Evolutionary conservation across 805 yeast species (phyloP), one percentile per base, ranked within the genome.

Genomic region (Hanseniaspora lachancei): DNA sequence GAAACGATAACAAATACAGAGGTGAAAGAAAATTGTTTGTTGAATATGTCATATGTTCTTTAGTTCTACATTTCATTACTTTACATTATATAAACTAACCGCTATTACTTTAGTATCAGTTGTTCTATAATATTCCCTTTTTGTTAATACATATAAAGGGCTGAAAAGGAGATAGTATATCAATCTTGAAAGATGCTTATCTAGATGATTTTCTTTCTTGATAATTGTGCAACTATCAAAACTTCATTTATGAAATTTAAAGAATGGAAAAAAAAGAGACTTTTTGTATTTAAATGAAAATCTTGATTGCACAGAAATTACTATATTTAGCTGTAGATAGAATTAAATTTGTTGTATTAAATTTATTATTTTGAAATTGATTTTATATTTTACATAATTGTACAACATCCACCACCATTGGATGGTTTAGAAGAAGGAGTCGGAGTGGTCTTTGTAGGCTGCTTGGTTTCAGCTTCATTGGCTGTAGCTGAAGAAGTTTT

Each of bases 11-110:
- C 32, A 27, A 34, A 18, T 38, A 18, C 18, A 47, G 52, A 41
- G 49, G 49, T 5, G 77, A 77, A 38, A 77, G 75, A 63, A 73
- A 82, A 55, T 89, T 97, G 5, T 78, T 93, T 67, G 95, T 89
- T 20, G 98, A 93, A 70, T 93, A 79, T 65, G 73, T 87, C 9
- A 76, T 89, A 64, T 96, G 96, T 29, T 84, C 95, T 68, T 74
- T 93, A 71, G 74, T 89, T 42, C 74, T 93, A 59, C 97, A 93
- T 71, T 93, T 93, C 68, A 79, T 88, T 49, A 87, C 86, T 39
- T 79, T 80, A 66, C 97, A 95, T 69, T 93, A 93, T 69, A 87
- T 91, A 64, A 91, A 91, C 70, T 91, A 71, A 66, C 52, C 16
- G 36, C 18, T 23, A n/a, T 21, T 29, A 32, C 7, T 32, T 18